Base-by-base conservation (phyloP, 257 asterid species). In the Solanum virginianum region DNA sequence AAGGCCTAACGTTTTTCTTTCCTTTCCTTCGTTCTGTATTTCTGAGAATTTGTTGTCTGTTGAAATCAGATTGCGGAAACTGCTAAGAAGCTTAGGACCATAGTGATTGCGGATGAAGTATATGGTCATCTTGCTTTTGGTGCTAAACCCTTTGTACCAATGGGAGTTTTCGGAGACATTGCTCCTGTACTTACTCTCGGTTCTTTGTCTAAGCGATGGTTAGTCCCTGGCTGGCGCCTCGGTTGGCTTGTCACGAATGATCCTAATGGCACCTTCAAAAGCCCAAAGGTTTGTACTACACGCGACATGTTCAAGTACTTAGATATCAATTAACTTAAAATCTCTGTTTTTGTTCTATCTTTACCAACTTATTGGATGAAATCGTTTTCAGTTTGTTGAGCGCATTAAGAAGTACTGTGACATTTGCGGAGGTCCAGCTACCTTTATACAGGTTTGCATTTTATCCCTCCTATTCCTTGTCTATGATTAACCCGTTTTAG, bases 141-240 rank as follows among this genome's bases (percentile, higher is more conserved):
- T 39, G 86, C 60, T 66, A 94, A 88, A 56, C 97, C 97, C 1
- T 96, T 94, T 84, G 95, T 96, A 53, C 90, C 99, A 0, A 94
- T 96, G 99, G 98, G 98, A 32, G 89, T 88, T 86, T 94, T 94
- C 83, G 98, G 97, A 80, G 87, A 92, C 1, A 16, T 92, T 66
- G 92, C 92, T 16, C 98, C 95, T 0, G 94, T 96, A 81, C 81
- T 96, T 32, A 96, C 97, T 47, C 93, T 96, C 10, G 99, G 99
- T 1, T 93, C 99, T 5, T 62, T 96, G 85, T 94, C 99, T 1
- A 96, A 96, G 89, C 91, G 99, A 90, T 96, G 97, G 98, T 74
- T 96, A 79, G 98, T 96, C 1, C 99, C 99, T 0, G 99, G 99
- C 53, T 95, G 98, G 98, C 95, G 98, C 49, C 93, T 95, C 0